Evolutionary conservation across 2,329 filamentous ascomycete species (phyloP).

Genomic region (Leptographium lundbergii): DNA sequence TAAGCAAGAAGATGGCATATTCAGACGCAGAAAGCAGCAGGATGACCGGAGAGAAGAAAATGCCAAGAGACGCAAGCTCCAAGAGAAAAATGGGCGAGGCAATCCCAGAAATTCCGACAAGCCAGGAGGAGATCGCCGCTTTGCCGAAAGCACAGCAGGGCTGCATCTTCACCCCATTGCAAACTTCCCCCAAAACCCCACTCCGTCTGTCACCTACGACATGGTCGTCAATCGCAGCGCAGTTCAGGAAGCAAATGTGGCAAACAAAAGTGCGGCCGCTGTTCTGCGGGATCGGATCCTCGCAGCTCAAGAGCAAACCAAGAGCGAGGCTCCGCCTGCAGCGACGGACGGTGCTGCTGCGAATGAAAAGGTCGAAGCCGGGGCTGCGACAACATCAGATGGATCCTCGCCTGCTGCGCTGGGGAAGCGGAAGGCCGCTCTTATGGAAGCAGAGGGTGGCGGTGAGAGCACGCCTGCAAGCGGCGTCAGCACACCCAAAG

Average conservation of each 20-base stretch:
- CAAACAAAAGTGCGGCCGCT: constrained; percentile 91
- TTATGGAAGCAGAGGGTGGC: constrained; percentile 68
- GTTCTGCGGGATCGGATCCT: constrained; percentile 67
- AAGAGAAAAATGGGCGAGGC: constrained; percentile 29
- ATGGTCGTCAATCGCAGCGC: constrained; percentile 68
- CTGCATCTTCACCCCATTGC: constrained; percentile 23
- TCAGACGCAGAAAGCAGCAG: constrained; percentile 71
- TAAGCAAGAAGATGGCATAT: constrained; percentile 88
- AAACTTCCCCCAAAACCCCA: constrained; percentile 38
- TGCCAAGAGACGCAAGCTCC: constrained; percentile 64
- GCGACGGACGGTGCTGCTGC: not conserved
- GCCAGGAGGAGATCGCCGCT: constrained; percentile 9
- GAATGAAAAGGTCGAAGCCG: not conserved
- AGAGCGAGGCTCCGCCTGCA: not conserved
- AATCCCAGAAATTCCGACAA: constrained; percentile 11
- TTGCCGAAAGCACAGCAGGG: constrained; percentile 10
- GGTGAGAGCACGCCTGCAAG: constrained; percentile 44
- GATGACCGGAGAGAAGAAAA: constrained; percentile 75
- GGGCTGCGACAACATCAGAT: not conserved
- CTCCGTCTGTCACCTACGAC: constrained; percentile 63
- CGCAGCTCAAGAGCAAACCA: constrained; percentile 15
- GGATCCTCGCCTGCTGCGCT: constrained; percentile 15
- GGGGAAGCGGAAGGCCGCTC: constrained; percentile 63
- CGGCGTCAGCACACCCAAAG: constrained; percentile 27
- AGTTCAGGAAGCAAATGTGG: constrained; percentile 56